These are phyloP conservation scores for Botrytis fabae DNA, from an alignment of 2,329 filamentous ascomycete species.

Conservation along the genomic window DNA sequence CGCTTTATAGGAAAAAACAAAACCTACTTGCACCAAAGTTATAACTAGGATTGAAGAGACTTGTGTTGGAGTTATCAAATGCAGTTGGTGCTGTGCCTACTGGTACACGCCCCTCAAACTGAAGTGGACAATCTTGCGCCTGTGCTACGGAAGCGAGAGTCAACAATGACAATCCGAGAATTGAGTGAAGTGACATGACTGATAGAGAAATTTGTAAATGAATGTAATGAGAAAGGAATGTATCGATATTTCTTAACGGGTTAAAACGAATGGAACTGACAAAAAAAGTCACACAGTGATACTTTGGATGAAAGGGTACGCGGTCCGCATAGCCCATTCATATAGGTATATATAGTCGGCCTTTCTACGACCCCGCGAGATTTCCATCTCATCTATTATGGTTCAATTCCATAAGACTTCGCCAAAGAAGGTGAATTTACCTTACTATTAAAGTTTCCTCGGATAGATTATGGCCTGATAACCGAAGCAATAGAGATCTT, in stretches of 20 bases:
- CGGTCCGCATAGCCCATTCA: background rate
- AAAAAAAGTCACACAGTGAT: conserved; percentile 4
- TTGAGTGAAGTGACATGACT: conserved; percentile 23
- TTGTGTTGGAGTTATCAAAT: conserved; percentile 45
- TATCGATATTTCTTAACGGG: too few relatives aligned
- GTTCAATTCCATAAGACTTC: background rate
- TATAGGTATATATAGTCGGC: conserved; percentile 9
- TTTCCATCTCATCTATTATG: conserved; percentile 1
- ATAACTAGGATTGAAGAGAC: conserved; percentile 52
- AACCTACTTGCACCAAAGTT: conserved; percentile 51
- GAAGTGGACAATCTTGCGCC: conserved; percentile 43
- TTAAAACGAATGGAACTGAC: conserved; percentile 13
- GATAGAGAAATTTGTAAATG: conserved; percentile 10
- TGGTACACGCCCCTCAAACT: conserved; percentile 51
- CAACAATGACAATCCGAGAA: conserved; percentile 23
- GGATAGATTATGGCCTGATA: background rate
- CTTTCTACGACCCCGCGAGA: background rate
- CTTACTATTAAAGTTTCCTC: conserved; percentile 1
- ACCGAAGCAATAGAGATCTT: background rate
- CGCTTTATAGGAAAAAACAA: too few relatives aligned
- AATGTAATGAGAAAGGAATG: conserved; percentile 4
- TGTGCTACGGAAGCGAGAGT: conserved; percentile 26
- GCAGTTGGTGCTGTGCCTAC: conserved; percentile 42
- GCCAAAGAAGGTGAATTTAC: background rate
- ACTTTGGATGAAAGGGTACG: conserved; percentile 18